Conservation (phyloP, 768 basidiomycete species). For the Gloeostereum incarnatum region DNA sequence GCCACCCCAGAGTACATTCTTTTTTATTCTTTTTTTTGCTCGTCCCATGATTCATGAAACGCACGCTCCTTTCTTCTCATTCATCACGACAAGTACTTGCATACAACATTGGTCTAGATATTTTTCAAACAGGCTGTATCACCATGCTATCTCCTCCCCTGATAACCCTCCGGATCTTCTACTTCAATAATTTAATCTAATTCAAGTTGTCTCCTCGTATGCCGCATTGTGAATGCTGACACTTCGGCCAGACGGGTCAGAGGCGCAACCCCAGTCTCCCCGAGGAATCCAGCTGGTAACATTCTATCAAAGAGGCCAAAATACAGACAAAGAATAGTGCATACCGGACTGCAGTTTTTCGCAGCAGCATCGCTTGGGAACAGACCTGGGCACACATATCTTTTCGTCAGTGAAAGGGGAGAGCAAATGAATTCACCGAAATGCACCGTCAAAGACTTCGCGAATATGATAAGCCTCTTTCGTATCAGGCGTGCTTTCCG, state of each 20-base stretch:
- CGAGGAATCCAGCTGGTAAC: conserved; percentile 78
- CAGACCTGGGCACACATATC: conserved; percentile 54
- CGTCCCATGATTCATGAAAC: too few relatives aligned
- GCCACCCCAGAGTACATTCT: too few relatives aligned
- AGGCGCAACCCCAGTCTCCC: conserved; percentile 92
- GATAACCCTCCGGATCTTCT: not conserved
- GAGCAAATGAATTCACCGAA: conserved; percentile 7
- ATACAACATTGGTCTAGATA: too few relatives aligned
- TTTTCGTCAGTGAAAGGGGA: too few relatives aligned
- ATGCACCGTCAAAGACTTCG: conserved; percentile 78
- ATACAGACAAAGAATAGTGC: conserved; percentile 15
- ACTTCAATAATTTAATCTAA: too few relatives aligned
- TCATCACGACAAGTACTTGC: too few relatives aligned
- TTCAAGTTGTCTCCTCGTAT: conserved; percentile 37
- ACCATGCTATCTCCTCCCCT: not conserved
- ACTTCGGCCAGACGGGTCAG: conserved; percentile 92
- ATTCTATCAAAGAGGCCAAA: conserved; percentile 1
- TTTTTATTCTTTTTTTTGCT: too few relatives aligned
- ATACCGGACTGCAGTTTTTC: conserved; percentile 81
- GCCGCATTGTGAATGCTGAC: conserved; percentile 95
- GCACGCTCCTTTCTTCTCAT: too few relatives aligned
- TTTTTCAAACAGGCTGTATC: conserved; percentile 2
- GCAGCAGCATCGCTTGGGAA: conserved; percentile 87
- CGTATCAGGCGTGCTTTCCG: conserved; percentile 79
- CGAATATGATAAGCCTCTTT: conserved; percentile 95